Percentiles rank a stretch among this genome's conserved stretches.
These are phyloP conservation scores for Cyberlindnera saturnus DNA, from an alignment of 805 yeast genomes.

Conservation along the genomic window DNA sequence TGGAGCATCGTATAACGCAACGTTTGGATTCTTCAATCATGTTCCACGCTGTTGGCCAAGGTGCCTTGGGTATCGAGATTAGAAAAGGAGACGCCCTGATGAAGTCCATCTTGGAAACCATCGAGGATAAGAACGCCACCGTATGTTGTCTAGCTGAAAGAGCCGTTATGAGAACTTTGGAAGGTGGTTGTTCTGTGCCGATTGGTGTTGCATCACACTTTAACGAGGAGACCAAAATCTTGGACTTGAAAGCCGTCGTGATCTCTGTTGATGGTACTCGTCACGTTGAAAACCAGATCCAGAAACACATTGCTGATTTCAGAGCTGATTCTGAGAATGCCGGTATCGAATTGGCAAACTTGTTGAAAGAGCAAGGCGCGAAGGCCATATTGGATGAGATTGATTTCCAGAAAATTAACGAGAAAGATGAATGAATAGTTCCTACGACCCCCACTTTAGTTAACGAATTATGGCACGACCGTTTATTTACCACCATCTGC, in stretches of 20 bases:
- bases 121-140: conserved; percentile 62
- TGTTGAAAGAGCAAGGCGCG: conserved; percentile 72
- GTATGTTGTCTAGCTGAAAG: conserved; percentile 85
- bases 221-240: conserved; percentile 36
- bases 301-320: conserved; percentile 30
- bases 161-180: conserved; percentile 76
- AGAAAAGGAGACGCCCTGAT: conserved; percentile 60
- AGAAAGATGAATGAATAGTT: conserved; percentile 23
- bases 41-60: conserved; percentile 99
- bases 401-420: conserved; percentile 56
- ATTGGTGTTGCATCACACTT: conserved; percentile 77
- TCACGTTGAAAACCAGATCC: conserved; percentile 51
- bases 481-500: conserved; percentile 17
- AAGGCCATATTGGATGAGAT: conserved; percentile 75
- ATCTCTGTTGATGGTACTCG: conserved; percentile 79
- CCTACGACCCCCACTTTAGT: not conserved
- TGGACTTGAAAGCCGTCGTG: conserved; percentile 64
- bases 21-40: conserved; percentile 68
- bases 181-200: conserved; percentile 98
- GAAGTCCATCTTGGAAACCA: conserved; percentile 50
- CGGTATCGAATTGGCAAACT: conserved; percentile 65
- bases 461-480: conserved; percentile 1
- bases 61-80: conserved; percentile 92
- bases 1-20: conserved; percentile 71
- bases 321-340: conserved; percentile 58